phyloP scores from a whole-genome alignment of 148 eudicot species.

The Amaranthus cruentus region DNA sequence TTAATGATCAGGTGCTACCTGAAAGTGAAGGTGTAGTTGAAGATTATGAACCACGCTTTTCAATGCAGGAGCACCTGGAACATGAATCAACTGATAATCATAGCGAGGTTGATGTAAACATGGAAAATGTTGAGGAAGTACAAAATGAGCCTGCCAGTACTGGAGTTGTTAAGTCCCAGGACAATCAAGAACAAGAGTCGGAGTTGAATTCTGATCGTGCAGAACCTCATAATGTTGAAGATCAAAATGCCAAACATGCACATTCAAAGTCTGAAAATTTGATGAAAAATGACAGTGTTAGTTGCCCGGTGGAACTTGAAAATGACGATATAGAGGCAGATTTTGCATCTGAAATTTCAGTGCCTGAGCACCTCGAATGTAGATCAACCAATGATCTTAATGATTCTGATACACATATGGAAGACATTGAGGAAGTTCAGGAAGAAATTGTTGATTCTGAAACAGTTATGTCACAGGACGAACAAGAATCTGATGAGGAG shows the following conservation, averaged over 20 bases:
- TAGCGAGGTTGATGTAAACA: neutral
- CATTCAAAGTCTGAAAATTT: neutral
- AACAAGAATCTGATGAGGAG: constrained; percentile 28
- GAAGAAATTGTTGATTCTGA: constrained; percentile 19
- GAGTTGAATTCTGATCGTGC: neutral
- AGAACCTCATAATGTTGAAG: constrained; percentile 7
- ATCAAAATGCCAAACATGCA: constrained; percentile 13
- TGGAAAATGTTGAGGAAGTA: neutral
- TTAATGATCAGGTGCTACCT: neutral
- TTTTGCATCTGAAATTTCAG: too few species aligned
- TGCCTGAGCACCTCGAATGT: too few species aligned
- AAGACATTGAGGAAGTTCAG: constrained; percentile 23
- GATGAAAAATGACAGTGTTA: neutral
- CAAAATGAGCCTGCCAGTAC: neutral
- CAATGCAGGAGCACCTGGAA: neutral
- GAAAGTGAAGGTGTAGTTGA: neutral
- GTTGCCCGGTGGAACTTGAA: neutral
- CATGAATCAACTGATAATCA: neutral
- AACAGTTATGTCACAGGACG: constrained; percentile 21
- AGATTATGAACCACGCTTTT: neutral
- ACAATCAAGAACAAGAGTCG: neutral
- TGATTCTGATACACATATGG: constrained; percentile 7
- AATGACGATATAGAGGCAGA: neutral
- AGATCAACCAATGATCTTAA: too few species aligned
- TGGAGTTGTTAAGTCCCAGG: neutral